These are phyloP conservation scores for Thalassiosira hispida DNA, from an alignment of 352 stramenopile species.

Conservation along the genomic window DNA sequence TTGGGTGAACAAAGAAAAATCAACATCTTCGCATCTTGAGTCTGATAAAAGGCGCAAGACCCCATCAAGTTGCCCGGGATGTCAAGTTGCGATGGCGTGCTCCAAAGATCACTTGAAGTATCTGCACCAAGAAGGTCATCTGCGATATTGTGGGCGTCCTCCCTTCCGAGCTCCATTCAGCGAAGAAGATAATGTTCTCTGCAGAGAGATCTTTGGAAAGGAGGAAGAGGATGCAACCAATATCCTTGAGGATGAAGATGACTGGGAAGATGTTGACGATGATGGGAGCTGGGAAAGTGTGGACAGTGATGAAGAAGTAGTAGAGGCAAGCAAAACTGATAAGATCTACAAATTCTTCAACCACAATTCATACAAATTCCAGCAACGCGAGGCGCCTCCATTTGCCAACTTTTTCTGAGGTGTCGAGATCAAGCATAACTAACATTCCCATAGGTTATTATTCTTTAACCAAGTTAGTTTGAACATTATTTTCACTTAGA, in stretches of 20 bases:
- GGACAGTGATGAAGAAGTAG: slow-evolving; percentile 41
- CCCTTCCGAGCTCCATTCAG: slow-evolving; percentile 48
- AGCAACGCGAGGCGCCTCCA: slow-evolving; percentile 30
- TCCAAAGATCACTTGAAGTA: slow-evolving; percentile 54
- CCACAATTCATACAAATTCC: slow-evolving; percentile 49
- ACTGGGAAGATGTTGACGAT: slow-evolving; percentile 35
- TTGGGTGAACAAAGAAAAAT: slow-evolving; percentile 20
- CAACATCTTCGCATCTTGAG: background rate
- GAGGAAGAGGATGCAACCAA: slow-evolving; percentile 8
- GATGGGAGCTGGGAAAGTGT: slow-evolving; percentile 61
- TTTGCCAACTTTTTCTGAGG: slow-evolving; percentile 42
- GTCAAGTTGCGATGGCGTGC: slow-evolving; percentile 42
- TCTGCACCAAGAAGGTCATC: slow-evolving; percentile 57
- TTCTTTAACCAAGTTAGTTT: too few species aligned
- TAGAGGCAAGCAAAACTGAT: slow-evolving; percentile 22
- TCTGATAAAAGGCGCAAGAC: slow-evolving; percentile 8
- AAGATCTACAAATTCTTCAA: slow-evolving; percentile 56
- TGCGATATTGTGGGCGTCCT: slow-evolving; percentile 48
- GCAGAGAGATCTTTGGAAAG: slow-evolving; percentile 42
- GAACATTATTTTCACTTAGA: too few species aligned
- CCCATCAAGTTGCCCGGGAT: slow-evolving; percentile 32
- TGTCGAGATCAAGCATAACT: too few species aligned
- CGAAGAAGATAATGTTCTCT: slow-evolving; percentile 52
- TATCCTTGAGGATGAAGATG: slow-evolving; percentile 12
- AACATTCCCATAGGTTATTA: too few species aligned